Base-by-base conservation (phyloP, 2,329 filamentous ascomycete genomes). In the Aulographum hederae region DNA sequence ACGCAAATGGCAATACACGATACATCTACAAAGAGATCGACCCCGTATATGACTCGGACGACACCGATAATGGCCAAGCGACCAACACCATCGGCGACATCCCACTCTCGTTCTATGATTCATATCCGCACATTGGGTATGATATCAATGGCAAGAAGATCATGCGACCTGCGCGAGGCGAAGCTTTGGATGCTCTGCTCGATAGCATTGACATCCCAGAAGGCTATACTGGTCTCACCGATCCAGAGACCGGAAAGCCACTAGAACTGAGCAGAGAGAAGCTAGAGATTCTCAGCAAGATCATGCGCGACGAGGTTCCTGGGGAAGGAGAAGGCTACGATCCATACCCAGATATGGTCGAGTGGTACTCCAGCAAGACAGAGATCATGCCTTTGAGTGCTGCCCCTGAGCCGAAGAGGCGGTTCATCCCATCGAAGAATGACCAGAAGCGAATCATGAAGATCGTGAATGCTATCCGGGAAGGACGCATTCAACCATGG, bases 121-220 rank as follows among this genome's bases (percentile, higher is more conserved):
- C 81, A 21, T 98, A 94, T 51, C 89, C 89, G 31, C 89, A 98
- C 52, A 94, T 98, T 50, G 89, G 89, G 37, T 98, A 98, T 57
- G 81, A 94, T 46, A 95, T 98, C 60, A 92, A 98, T 53, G 89
- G 89, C 53, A 94, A 91, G 67, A 91, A 80, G 55, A 93, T 98
- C 40, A 80, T 93, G 74, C 78, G 89, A 32, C 89, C 89, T 5
- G 89, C 91, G 3, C 86, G 84, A 43, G 86, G 86, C 32, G 78
- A 93, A 51, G 89, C 89, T 21, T 61, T 98, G 19, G 89, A 98
- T 61, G 82, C 84, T 10, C 65, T 98, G 27, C 65, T 98, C 6
- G 86, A 98, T 46, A 94, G 80, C 55, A 98, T 98, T 45, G 89
- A 98, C 48, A 65, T 98, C 21, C 89, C 89, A 11, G 84, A 93